Evolutionary conservation across 495 filamentous ascomycete genomes (phyloP).

Genomic region (Ascobolus immersus): DNA sequence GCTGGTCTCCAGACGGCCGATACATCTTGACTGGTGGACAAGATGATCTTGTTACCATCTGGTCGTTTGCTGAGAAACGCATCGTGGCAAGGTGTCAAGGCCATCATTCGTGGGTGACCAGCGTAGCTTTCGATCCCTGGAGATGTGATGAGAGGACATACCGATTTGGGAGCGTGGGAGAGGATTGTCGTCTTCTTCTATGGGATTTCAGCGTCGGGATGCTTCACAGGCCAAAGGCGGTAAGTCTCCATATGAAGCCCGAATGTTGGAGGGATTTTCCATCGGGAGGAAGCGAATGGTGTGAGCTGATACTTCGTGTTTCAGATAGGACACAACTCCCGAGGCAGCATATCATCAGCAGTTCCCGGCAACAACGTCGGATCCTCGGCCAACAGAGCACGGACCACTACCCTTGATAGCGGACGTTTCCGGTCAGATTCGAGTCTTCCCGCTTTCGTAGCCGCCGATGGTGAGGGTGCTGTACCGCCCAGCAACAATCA

Average conservation of each 20-base stretch:
- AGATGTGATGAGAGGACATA: conserved; percentile 86
- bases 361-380: conserved; percentile 18
- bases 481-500: too few relatives aligned
- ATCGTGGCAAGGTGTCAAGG: conserved; percentile 84
- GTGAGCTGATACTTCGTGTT: neutral
- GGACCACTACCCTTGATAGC: conserved; percentile 15
- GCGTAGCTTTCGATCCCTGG: conserved; percentile 88
- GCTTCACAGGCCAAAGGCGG: conserved; percentile 67
- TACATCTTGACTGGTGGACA: conserved; percentile 90
- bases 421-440: conserved; percentile 40
- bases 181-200: conserved; percentile 66
- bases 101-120: conserved; percentile 84
- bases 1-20: conserved; percentile 92
- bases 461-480: conserved; percentile 24
- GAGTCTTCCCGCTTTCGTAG: conserved; percentile 26
- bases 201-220: conserved; percentile 98
- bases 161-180: conserved; percentile 81
- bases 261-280: too few relatives aligned
- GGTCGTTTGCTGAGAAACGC: conserved; percentile 57
- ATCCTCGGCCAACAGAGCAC: conserved; percentile 13
- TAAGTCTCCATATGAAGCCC: conserved; percentile 20
- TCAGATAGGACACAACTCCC: conserved; percentile 22
- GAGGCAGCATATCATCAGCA: conserved; percentile 34
- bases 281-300: too few relatives aligned
- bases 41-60: conserved; percentile 84